A percentile compares a stretch with the other conserved stretches of the same genome.
Evolutionary conservation across 1,139 yeast species (phyloP).

Genomic region (Yueomyces sp.): DNA sequence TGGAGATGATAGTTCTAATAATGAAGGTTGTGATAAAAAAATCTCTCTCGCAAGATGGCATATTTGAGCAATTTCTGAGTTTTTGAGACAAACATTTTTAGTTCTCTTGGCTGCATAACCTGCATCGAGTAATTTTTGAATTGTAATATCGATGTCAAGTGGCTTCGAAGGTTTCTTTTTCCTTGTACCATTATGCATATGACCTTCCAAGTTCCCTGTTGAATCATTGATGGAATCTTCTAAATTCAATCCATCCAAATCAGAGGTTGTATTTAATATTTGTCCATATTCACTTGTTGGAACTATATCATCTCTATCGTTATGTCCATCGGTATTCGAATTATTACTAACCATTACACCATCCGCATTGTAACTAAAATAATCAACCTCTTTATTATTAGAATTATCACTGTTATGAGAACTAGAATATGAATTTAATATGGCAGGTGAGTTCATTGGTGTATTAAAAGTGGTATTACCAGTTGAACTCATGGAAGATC

Average conservation of each 20-base stretch:
- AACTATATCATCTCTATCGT: conserved; percentile 11
- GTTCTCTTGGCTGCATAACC: conserved; percentile 90
- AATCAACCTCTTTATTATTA: conserved; percentile 8
- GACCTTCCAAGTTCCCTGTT: background rate
- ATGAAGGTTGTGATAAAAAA: conserved; percentile 69
- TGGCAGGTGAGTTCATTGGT: conserved; percentile 7
- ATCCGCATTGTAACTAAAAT: conserved; percentile 5
- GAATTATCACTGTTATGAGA: background rate
- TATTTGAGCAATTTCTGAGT: conserved; percentile 65
- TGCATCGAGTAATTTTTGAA: conserved; percentile 75
- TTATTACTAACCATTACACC: background rate
- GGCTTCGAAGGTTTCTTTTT: conserved; percentile 21
- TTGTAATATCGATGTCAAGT: conserved; percentile 68
- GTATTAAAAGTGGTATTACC: conserved; percentile 6
- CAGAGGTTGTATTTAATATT: background rate
- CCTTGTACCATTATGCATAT: background rate
- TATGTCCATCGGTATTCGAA: background rate
- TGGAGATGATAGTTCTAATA: conserved; percentile 76
- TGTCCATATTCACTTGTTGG: conserved; percentile 8
- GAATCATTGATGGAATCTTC: conserved; percentile 2
- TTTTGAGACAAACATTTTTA: conserved; percentile 70
- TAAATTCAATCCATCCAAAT: background rate
- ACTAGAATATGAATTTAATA: conserved; percentile 2
- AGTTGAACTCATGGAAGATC: conserved; percentile 14
- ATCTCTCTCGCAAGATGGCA: conserved; percentile 78